Evolutionary conservation across 306 rosid genomes (phyloP), one percentile per base, ranked within the genome.

Genomic region (Senna tora): DNA sequence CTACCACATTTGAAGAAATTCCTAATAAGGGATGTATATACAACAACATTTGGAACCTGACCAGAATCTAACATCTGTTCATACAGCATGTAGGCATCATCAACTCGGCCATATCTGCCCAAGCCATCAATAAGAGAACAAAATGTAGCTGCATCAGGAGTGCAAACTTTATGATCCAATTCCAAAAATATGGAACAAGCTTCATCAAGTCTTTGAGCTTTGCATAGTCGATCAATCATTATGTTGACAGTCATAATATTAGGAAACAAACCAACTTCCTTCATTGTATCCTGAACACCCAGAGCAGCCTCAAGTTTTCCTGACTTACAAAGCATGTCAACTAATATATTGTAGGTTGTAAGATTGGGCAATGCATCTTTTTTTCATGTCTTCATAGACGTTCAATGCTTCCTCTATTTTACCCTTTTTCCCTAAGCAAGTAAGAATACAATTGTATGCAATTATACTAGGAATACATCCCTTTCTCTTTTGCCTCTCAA

Each of bases 71-170:
- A 64, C 98, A 94, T 94, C 84, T 87, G 88, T 66, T 94, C 98
- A 62, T 93, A 89, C 67, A 93, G 91, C 86, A 71, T 80, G 78
- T 93, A 93, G 67, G 98, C 97, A 79, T 91, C 96, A 69, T 84
- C 84, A 42, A 94, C 85, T 77, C 84, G 84, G 60, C 97, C 95
- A 49, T 79, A 76, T 79, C 81, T 94, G 12, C 98, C 98, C 83
- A 94, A 80, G 71, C 98, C 98, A 78, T 89, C 96, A 57, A 94
- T 91, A 71, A 94, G 94, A 72, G 96, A 91, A 79, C 95, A 87
- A 78, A 89, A 94, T 54, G 97, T 94, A 32, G 86, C 74, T 17
- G 83, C 68, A 78, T 94, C 56, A 10, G 96, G 98, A 25, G 79
- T 60, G 75, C 94, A 94, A 61, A 83, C 85, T 82, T 89, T 89